Evolutionary conservation across 345 rosid species (phyloP).

Genomic region (Corchorus capsularis): DNA sequence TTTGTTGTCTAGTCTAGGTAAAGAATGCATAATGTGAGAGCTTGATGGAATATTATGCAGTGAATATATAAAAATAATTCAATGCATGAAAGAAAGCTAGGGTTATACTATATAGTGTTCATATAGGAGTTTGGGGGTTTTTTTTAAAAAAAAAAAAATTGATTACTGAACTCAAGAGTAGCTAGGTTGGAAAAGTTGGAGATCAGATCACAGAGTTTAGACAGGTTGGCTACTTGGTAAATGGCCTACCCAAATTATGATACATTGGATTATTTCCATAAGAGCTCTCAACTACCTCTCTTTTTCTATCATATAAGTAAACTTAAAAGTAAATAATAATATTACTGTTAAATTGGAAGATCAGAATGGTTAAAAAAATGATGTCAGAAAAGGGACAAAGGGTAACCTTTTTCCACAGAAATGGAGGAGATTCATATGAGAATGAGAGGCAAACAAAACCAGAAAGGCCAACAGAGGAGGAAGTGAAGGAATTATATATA

Average conservation of each 20-base stretch:
- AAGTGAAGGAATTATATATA: conserved; percentile 11
- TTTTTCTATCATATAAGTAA: not conserved
- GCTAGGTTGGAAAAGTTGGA: conserved; percentile 25
- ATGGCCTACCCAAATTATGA: conserved; percentile 15
- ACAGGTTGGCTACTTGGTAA: conserved; percentile 21
- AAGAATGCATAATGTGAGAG: not conserved
- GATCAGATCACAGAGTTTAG: conserved; percentile 14
- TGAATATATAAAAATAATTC: not conserved
- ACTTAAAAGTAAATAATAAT: too few relatives aligned
- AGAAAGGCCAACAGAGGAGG: conserved; percentile 34
- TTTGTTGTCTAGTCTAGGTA: too few relatives aligned
- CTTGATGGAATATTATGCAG: conserved; percentile 6
- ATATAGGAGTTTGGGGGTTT: not conserved
- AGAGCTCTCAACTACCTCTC: conserved; percentile 28
- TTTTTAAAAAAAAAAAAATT: not conserved
- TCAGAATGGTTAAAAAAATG: conserved; percentile 41
- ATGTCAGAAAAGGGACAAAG: conserved; percentile 48
- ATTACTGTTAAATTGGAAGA: not conserved
- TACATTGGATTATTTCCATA: conserved; percentile 15
- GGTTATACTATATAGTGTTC: not conserved
- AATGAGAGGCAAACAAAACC: conserved; percentile 24
- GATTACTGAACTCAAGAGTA: not conserved
- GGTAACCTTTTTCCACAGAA: conserved; percentile 55
- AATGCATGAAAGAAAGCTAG: conserved; percentile 12
- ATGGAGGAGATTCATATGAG: conserved; percentile 45